Evolutionary conservation across 73 alveolate species (phyloP).

Genomic region (Paramecium sexaurelia): DNA sequence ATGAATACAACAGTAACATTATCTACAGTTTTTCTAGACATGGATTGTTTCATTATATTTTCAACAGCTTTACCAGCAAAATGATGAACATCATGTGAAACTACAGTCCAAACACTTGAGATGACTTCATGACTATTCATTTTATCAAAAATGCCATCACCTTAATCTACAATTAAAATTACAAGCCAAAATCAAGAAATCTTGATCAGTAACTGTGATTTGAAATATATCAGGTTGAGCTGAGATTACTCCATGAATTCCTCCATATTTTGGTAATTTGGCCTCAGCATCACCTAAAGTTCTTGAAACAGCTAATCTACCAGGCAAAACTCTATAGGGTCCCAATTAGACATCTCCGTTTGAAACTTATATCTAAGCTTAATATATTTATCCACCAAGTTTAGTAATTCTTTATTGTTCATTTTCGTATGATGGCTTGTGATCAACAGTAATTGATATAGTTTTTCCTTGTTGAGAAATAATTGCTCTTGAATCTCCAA

Average conservation of each 20-base stretch:
- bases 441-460: constrained; percentile 69
- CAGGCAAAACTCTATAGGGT: constrained; percentile 90
- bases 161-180: too few species aligned
- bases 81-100: constrained; percentile 75
- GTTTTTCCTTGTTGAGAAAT: constrained; percentile 72
- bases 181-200: too few species aligned
- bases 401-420: constrained; percentile 77
- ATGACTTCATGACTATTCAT: constrained; percentile 75
- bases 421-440: constrained; percentile 73
- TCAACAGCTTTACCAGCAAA: constrained; percentile 94
- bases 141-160: constrained; percentile 83
- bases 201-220: too few species aligned
- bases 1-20: constrained; percentile 77
- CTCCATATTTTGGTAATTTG: constrained; percentile 85
- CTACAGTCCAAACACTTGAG: constrained; percentile 68
- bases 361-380: constrained; percentile 71
- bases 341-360: constrained; percentile 50
- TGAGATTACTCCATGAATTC: constrained; percentile 88
- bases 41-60: constrained; percentile 82
- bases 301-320: constrained; percentile 85
- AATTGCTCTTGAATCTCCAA: constrained; percentile 82
- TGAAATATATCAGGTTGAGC: constrained; percentile 84
- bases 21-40: constrained; percentile 79
- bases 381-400: constrained; percentile 90
- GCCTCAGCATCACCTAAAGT: constrained; percentile 95